Percentiles rank a stretch among this genome's conserved stretches.
Conservation (phyloP, 2,329 filamentous ascomycete genomes). For the Stagonosporopsis cucurbitacearum region DNA sequence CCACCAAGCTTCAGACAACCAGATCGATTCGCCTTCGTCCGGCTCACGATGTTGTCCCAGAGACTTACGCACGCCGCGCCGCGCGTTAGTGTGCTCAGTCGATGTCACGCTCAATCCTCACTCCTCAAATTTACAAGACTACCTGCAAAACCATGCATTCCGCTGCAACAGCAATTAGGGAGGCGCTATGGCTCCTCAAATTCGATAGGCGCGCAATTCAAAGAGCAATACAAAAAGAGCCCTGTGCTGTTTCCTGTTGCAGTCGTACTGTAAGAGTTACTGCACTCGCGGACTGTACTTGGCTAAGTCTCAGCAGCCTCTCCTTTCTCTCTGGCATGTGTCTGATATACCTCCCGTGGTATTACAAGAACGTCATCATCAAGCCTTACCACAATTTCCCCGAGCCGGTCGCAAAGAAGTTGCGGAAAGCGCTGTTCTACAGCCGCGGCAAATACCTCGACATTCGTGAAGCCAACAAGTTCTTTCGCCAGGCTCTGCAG, state of each 20-base stretch:
- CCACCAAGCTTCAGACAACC: slow-evolving; percentile 19
- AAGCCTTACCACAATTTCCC: slow-evolving; percentile 65
- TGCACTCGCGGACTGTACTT: background rate
- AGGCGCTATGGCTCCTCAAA: slow-evolving; percentile 40
- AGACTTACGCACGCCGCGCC: slow-evolving; percentile 37
- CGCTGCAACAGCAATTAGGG: slow-evolving; percentile 33
- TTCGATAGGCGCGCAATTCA: slow-evolving; percentile 34
- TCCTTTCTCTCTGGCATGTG: slow-evolving; percentile 47
- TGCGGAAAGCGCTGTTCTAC: slow-evolving; percentile 87
- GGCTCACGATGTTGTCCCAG: slow-evolving; percentile 47
- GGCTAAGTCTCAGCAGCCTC: slow-evolving; percentile 39
- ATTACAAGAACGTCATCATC: slow-evolving; percentile 56
- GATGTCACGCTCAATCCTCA: slow-evolving; percentile 34
- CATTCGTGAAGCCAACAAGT: slow-evolving; percentile 77
- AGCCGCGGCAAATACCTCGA: slow-evolving; percentile 71
- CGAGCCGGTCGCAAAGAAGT: slow-evolving; percentile 73
- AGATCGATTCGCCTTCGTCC: slow-evolving; percentile 23
- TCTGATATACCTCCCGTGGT: slow-evolving; percentile 54
- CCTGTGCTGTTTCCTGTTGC: slow-evolving; percentile 51
- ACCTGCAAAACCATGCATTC: slow-evolving; percentile 34
- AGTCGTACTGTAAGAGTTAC: slow-evolving; percentile 30
- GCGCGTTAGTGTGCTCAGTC: slow-evolving; percentile 29
- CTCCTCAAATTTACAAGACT: slow-evolving; percentile 28
- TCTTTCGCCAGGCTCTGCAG: slow-evolving; percentile 80
- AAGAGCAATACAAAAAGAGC: slow-evolving; percentile 46